Evolutionary conservation across 2,329 filamentous ascomycete genomes (phyloP), one percentile per base, ranked within the genome.

Genomic region (Drechslerella coelobrocha): DNA sequence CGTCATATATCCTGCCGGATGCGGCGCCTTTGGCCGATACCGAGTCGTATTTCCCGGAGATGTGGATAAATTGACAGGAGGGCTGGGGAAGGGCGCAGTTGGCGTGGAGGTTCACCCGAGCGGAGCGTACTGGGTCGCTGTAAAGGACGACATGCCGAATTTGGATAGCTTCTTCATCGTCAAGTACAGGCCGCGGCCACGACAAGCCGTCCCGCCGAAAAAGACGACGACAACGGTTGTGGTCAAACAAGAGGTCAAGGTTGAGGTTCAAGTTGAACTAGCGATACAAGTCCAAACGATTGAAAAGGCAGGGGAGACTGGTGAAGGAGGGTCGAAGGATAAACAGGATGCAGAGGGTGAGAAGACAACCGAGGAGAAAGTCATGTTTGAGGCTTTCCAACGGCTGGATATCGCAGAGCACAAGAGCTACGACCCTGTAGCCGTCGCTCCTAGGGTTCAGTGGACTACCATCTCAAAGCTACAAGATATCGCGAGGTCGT

Each of bases 21-120:
- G 66, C 8, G 59, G 66, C 26, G 59, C 66, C 2, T 63, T 48
- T 27, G 54, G 66, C 8, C 19, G 43, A 12, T 71, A 71, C 23
- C 24, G 66, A n/a, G 48, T 63, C 9, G 59, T 71, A 6, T 71
- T 71, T 17, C 66, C 66, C 1, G 66, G 66, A 1, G 66, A 71
- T 52, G 57, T 71, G 19, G 59, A 71, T 41, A 51, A 54, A 10
- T 26, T 63, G 9, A 63, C 66, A 9, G 54, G 59, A 1, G 43
- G 39, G 7, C 17, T 63, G n/a, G 66, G 66, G 14, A 63, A 63
- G 14, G 47, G 59, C 19, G 50, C 59, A n/a, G 43, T 71, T 17
- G 66, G 66, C 1, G 17, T 71, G 4, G 59, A 71, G 41, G 34
- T 71, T 8, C 66, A 71, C 54, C 53, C 56, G 10, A 63, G 34